phyloP scores from a whole-genome alignment of 495 filamentous ascomycete genomes.

The Schizothecium vesticola region DNA sequence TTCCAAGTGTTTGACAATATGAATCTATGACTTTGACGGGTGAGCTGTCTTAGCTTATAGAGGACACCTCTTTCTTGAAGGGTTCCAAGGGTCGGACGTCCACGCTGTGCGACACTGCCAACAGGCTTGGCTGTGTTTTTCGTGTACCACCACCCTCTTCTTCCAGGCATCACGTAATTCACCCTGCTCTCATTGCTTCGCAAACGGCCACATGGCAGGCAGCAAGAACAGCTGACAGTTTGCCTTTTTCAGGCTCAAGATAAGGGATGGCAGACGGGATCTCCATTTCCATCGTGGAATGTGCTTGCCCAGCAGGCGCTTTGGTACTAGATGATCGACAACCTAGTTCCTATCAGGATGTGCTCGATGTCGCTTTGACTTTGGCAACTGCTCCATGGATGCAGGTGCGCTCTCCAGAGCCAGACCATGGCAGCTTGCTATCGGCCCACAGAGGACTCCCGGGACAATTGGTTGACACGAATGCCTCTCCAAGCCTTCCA shows the following conservation, averaged over 20 bases:
- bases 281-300: background rate
- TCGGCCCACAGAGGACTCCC: background rate
- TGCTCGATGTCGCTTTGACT: background rate
- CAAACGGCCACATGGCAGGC: constrained; percentile 19
- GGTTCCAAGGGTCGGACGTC: background rate
- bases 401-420: too few species aligned
- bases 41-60: background rate
- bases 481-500: background rate
- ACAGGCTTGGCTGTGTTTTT: background rate
- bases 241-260: background rate
- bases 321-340: background rate
- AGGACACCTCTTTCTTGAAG: background rate
- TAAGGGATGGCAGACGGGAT: background rate
- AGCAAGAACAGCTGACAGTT: constrained; percentile 18
- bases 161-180: constrained; percentile 23
- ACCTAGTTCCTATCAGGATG: too few species aligned
- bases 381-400: background rate
- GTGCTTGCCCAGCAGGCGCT: background rate
- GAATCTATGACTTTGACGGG: constrained; percentile 6
- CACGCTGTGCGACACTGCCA: background rate
- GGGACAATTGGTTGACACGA: background rate
- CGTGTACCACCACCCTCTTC: background rate
- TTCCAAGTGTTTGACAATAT: background rate
- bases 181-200: constrained; percentile 6
- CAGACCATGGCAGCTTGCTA: too few species aligned